A percentile compares a stretch with the other conserved stretches of the same genome.
phyloP scores from a whole-genome alignment of 306 rosid species.

The Cucurbita moschata region DNA sequence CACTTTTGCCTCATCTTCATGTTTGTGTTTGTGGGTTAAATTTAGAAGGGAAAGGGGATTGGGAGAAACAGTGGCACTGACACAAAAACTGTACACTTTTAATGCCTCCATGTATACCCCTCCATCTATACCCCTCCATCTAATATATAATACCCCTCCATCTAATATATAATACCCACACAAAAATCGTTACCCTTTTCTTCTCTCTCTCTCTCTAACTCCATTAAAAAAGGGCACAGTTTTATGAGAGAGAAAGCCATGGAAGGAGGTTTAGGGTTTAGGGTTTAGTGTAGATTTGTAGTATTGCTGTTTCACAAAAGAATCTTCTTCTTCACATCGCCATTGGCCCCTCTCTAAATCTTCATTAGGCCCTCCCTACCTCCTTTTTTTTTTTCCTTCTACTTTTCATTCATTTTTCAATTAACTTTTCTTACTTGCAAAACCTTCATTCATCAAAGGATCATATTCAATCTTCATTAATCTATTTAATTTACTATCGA shows the following conservation, averaged over 20 bases:
- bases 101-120: no score
- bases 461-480: no score
- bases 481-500: no score
- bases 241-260: not conserved
- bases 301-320: not conserved
- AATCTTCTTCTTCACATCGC: not conserved
- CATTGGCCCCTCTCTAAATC: slow-evolving; percentile 1
- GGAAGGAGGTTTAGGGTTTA: not conserved
- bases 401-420: not conserved
- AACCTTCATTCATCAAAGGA: no score
- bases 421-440: no score
- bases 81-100: not conserved
- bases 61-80: not conserved
- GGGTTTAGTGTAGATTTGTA: not conserved
- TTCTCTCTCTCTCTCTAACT: not conserved
- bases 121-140: not conserved
- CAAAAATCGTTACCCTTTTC: not conserved
- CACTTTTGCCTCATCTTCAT: not conserved
- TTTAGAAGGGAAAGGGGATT: not conserved
- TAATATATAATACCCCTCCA: not conserved
- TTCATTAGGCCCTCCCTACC: slow-evolving; percentile 3
- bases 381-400: not conserved
- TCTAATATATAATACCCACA: slow-evolving; percentile 6
- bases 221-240: no score
- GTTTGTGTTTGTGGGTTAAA: not conserved